Percentiles rank a stretch among this genome's conserved stretches.
Conservation (phyloP, 371 early-diverging fungal species). For the Smittium mucronatum region DNA sequence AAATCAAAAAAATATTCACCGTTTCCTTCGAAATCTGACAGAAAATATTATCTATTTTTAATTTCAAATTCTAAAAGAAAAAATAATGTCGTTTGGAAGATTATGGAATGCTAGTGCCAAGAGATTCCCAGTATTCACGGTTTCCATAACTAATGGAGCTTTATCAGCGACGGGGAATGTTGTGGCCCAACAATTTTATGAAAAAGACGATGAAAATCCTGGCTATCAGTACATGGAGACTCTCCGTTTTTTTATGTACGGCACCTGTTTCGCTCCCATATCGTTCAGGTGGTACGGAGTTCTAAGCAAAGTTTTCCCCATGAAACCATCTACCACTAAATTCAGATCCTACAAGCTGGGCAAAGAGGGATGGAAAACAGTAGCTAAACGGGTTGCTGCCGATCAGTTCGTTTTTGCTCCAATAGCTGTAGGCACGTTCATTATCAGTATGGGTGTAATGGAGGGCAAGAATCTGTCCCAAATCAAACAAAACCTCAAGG, state of each 20-base stretch:
- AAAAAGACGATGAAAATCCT: constrained; percentile 17
- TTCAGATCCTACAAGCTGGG: constrained; percentile 14
- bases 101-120: constrained; percentile 25
- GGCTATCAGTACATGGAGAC: constrained; percentile 23
- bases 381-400: constrained; percentile 39
- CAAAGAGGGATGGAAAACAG: constrained; percentile 12
- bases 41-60: neutral
- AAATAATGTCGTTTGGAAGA: constrained; percentile 2
- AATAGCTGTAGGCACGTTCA: constrained; percentile 49
- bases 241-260: constrained; percentile 49
- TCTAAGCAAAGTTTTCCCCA: constrained; percentile 49
- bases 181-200: constrained; percentile 42
- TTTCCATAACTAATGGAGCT: constrained; percentile 53
- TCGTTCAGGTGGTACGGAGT: constrained; percentile 59
- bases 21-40: no score
- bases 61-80: neutral
- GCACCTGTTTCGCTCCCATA: constrained; percentile 56
- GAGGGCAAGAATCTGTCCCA: constrained; percentile 43
- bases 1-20: no score
- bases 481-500: constrained; percentile 43
- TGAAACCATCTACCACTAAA: neutral
- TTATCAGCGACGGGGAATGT: constrained; percentile 55
- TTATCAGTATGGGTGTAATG: constrained; percentile 46
- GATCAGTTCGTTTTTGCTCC: constrained; percentile 69
- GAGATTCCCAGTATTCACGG: constrained; percentile 48